Evolutionary conservation across 352 stramenopile genomes (phyloP).

Genomic region (Thalassiosira mediterranea): DNA sequence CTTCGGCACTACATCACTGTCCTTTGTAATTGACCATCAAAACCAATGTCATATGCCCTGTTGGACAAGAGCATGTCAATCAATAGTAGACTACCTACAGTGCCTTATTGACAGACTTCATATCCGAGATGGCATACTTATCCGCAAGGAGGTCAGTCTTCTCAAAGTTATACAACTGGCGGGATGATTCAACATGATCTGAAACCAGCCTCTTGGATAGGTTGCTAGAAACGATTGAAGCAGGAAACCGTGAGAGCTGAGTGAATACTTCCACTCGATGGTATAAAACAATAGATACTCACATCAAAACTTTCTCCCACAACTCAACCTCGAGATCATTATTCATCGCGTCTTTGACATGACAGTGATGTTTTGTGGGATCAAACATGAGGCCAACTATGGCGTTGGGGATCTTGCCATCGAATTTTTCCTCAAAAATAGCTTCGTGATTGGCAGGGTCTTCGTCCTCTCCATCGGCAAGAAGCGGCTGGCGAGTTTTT

Average conservation of each 20-base stretch:
- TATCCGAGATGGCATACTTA: neutral
- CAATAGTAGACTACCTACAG: too few relatives aligned
- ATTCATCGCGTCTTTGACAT: constrained; percentile 21
- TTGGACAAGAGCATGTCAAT: too few relatives aligned
- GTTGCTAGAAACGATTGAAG: neutral
- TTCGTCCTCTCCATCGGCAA: neutral
- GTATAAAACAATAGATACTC: neutral
- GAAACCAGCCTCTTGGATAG: neutral
- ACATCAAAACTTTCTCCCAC: constrained; percentile 28
- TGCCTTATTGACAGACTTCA: neutral
- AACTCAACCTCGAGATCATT: constrained; percentile 15
- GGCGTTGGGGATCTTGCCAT: neutral
- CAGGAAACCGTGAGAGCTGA: neutral
- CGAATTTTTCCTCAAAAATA: neutral
- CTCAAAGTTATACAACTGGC: neutral
- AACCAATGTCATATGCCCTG: too few relatives aligned
- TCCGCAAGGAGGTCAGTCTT: neutral
- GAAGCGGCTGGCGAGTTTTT: constrained; percentile 8
- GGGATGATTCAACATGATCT: neutral
- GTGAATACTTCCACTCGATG: neutral
- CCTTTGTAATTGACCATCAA: too few relatives aligned
- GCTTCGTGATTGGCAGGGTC: neutral
- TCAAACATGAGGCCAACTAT: neutral
- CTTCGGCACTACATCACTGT: too few relatives aligned
- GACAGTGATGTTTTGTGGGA: neutral